phyloP scores from a whole-genome alignment of 106 monocot genomes.

The Dendrobium officinale region DNA sequence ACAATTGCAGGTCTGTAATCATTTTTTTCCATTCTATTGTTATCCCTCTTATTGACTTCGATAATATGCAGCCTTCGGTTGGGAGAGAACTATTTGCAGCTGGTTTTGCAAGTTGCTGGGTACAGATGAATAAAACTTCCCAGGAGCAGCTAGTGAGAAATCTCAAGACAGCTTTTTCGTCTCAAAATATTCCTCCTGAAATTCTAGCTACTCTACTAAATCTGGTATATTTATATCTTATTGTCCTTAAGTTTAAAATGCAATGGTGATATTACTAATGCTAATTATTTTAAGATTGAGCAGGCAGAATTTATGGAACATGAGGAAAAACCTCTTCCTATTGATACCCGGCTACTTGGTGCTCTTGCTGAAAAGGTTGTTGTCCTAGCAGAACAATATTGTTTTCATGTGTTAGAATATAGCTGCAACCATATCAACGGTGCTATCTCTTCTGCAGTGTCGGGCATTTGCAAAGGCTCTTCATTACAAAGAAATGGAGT shows the following conservation, averaged over 20 bases:
- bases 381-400: neutral
- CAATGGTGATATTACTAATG: neutral
- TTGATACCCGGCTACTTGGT: slow-evolving; percentile 97
- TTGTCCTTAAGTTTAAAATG: neutral
- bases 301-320: slow-evolving; percentile 99
- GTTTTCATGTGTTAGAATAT: slow-evolving; percentile 5
- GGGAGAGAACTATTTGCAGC: slow-evolving; percentile 97
- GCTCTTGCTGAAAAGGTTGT: slow-evolving; percentile 96
- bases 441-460: slow-evolving; percentile 43
- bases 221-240: slow-evolving; percentile 35
- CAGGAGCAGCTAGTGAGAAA: slow-evolving; percentile 90
- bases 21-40: neutral
- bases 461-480: slow-evolving; percentile 98
- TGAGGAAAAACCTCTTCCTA: slow-evolving; percentile 99
- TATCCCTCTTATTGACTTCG: slow-evolving; percentile 7
- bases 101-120: slow-evolving; percentile 99
- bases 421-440: neutral
- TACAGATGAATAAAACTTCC: slow-evolving; percentile 84
- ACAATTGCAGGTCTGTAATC: slow-evolving; percentile 67
- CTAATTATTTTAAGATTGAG: slow-evolving; percentile 11
- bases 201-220: slow-evolving; percentile 92
- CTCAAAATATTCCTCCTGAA: slow-evolving; percentile 98
- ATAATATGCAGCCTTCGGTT: slow-evolving; percentile 82
- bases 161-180: slow-evolving; percentile 95
- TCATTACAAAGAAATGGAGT: slow-evolving; percentile 99